Evolutionary conservation across 2,329 filamentous ascomycete species (phyloP), one percentile per base, ranked within the genome.

Genomic region (Fusarium sororula): DNA sequence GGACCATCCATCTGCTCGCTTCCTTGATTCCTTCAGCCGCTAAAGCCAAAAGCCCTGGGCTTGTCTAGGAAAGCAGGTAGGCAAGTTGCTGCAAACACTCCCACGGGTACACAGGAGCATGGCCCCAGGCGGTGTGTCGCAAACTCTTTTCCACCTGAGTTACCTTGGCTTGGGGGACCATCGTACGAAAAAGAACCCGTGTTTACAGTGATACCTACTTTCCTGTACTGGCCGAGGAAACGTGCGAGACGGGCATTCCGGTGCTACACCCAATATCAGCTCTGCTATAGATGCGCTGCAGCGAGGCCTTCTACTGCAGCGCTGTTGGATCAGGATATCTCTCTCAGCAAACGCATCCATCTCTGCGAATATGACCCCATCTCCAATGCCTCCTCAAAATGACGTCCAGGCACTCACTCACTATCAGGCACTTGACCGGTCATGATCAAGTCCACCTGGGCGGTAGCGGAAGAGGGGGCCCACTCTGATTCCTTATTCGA

Each of bases 401-500:
- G 69, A 67, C 69, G 47, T 64, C 50, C 50, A 66, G 65, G 39
- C 58, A 72, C 72, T 50, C 61, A 66, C 72, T 72, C 60, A 67
- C 70, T 71, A 62, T 66, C 74, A 71, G 69, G 72, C 71, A 74
- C 70, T 72, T 67, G 64, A 68, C 69, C 55, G 66, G 66, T 75
- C 55, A 68, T 26, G 53, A 73, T 73, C 67, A 63, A 67, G 59
- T 61, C 75, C 72, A 51, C 41, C 63, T 41, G 64, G 67, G 42
- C 66, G 74, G 73, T 75, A 80, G 48, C 66, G 69, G 61, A 42
- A 42, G 71, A 77, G 72, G 79, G 79, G 79, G 78, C 77, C 77
- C 63, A 78, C 64, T 41, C 48, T 56, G 47, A 32, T 45, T 68
- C 48, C 72, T 80, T 74, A 82, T 83, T 82, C 77, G 81, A 74